A percentile compares a stretch with the other conserved stretches of the same genome.
Conservation (phyloP, 805 yeast species). For the Myxozyma melibiosi region DNA sequence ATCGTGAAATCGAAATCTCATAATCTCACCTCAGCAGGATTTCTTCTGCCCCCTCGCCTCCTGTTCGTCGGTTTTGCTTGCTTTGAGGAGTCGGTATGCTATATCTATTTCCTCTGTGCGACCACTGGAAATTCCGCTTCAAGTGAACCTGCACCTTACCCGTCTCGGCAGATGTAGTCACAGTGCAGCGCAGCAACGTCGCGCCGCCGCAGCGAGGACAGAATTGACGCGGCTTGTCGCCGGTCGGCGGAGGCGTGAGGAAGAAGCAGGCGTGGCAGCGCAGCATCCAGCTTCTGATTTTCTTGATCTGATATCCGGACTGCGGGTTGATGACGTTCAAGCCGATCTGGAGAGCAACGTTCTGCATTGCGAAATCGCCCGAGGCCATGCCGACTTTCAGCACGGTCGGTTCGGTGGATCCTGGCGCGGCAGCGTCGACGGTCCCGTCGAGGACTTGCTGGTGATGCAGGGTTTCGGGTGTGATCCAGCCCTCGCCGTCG, state of each 20-base stretch:
- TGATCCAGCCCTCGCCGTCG: slow-evolving; percentile 89
- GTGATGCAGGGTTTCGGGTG: slow-evolving; percentile 78
- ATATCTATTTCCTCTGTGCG: slow-evolving; percentile 79
- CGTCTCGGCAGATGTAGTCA: slow-evolving; percentile 53
- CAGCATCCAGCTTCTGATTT: slow-evolving; percentile 88
- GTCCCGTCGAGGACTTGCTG: slow-evolving; percentile 60
- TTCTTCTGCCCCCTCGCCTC: slow-evolving; percentile 79
- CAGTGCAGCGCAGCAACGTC: slow-evolving; percentile 82
- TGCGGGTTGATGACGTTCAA: slow-evolving; percentile 79
- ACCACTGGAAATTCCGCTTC: slow-evolving; percentile 92
- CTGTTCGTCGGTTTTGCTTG: slow-evolving; percentile 61
- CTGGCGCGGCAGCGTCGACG: slow-evolving; percentile 49
- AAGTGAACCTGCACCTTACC: slow-evolving; percentile 87
- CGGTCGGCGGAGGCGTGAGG: slow-evolving; percentile 76
- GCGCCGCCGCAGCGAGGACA: slow-evolving; percentile 96
- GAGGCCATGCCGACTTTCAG: slow-evolving; percentile 84
- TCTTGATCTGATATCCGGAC: slow-evolving; percentile 81
- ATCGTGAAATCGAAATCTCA: neutral
- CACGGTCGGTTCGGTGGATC: slow-evolving; percentile 48
- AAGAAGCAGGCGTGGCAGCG: slow-evolving; percentile 97
- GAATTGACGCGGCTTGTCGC: slow-evolving; percentile 67
- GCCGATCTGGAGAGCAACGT: slow-evolving; percentile 89
- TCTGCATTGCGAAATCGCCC: slow-evolving; percentile 97
- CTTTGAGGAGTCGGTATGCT: slow-evolving; percentile 87
- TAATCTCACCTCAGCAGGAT: slow-evolving; percentile 60